These are phyloP conservation scores for Alternaria sp. DNA, from an alignment of 2,329 filamentous ascomycete genomes.

Conservation along the genomic window DNA sequence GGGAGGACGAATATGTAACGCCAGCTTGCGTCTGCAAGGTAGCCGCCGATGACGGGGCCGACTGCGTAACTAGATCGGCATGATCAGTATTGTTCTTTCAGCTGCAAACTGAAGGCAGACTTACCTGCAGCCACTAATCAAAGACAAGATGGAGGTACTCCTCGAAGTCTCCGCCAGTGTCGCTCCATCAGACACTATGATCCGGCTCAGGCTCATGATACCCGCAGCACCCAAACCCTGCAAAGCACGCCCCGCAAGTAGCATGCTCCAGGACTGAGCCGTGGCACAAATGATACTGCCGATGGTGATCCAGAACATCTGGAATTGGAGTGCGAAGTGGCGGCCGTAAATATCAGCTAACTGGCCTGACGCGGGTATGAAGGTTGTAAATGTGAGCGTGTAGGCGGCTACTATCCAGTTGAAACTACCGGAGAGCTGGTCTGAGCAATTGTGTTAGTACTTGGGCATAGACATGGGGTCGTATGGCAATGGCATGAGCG, in stretches of 20 bases:
- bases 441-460: slow-evolving; percentile 24
- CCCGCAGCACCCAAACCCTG: slow-evolving; percentile 69
- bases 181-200: slow-evolving; percentile 70
- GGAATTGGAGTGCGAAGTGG: slow-evolving; percentile 63
- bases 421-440: slow-evolving; percentile 61
- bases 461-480: background rate
- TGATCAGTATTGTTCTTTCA: no score
- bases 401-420: slow-evolving; percentile 72
- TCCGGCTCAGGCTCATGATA: slow-evolving; percentile 65
- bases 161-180: slow-evolving; percentile 73
- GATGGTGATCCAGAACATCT: slow-evolving; percentile 59
- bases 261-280: slow-evolving; percentile 63
- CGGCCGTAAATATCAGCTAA: slow-evolving; percentile 70
- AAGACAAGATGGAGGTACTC: slow-evolving; percentile 69
- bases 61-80: slow-evolving; percentile 56
- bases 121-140: slow-evolving; percentile 62
- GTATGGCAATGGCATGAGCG: background rate
- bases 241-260: slow-evolving; percentile 68
- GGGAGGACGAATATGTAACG: slow-evolving; percentile 70
- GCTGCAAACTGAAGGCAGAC: background rate
- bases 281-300: slow-evolving; percentile 68
- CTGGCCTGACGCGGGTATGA: slow-evolving; percentile 71
- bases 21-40: slow-evolving; percentile 64
- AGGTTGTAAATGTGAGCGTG: slow-evolving; percentile 70
- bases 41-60: slow-evolving; percentile 67